Conservation (phyloP, 2,329 filamentous ascomycete genomes). For the Balansia obtecta region DNA sequence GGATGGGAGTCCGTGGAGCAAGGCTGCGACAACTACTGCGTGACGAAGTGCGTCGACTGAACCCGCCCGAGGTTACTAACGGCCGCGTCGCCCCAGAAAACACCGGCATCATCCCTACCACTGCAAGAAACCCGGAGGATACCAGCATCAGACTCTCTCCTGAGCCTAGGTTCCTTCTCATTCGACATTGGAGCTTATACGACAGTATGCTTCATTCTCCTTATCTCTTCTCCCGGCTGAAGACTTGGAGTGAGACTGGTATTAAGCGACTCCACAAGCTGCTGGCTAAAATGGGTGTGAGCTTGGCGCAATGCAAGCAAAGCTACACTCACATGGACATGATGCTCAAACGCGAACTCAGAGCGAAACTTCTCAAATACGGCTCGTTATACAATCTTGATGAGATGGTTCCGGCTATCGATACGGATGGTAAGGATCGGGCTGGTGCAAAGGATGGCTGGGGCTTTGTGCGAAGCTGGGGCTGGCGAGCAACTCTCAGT, state of each 20-base stretch:
- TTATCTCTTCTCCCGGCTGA: slow-evolving; percentile 80
- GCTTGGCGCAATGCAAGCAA: slow-evolving; percentile 84
- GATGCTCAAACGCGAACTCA: slow-evolving; percentile 78
- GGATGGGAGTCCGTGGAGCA: slow-evolving; percentile 72
- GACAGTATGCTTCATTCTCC: slow-evolving; percentile 98
- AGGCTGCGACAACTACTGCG: slow-evolving; percentile 75
- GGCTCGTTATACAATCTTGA: slow-evolving; percentile 89
- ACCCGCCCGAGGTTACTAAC: slow-evolving; percentile 59
- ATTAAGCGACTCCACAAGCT: slow-evolving; percentile 85
- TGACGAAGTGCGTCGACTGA: slow-evolving; percentile 87
- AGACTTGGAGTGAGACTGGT: slow-evolving; percentile 88
- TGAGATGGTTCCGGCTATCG: slow-evolving; percentile 73
- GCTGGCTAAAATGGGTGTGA: slow-evolving; percentile 95
- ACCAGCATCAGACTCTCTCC: slow-evolving; percentile 85
- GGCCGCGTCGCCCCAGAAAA: slow-evolving; percentile 52
- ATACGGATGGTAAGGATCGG: slow-evolving; percentile 56
- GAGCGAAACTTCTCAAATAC: slow-evolving; percentile 79
- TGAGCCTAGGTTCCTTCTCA: slow-evolving; percentile 83
- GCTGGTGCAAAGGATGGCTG: slow-evolving; percentile 76
- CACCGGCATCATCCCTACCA: slow-evolving; percentile 77
- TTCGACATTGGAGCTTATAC: slow-evolving; percentile 94
- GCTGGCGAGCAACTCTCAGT: slow-evolving; percentile 87
- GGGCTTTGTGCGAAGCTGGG: slow-evolving; percentile 96
- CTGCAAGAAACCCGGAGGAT: slow-evolving; percentile 78
- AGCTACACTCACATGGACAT: slow-evolving; percentile 98